Base-by-base conservation (phyloP, 805 yeast genomes). In the Dipodascus geniculatus region DNA sequence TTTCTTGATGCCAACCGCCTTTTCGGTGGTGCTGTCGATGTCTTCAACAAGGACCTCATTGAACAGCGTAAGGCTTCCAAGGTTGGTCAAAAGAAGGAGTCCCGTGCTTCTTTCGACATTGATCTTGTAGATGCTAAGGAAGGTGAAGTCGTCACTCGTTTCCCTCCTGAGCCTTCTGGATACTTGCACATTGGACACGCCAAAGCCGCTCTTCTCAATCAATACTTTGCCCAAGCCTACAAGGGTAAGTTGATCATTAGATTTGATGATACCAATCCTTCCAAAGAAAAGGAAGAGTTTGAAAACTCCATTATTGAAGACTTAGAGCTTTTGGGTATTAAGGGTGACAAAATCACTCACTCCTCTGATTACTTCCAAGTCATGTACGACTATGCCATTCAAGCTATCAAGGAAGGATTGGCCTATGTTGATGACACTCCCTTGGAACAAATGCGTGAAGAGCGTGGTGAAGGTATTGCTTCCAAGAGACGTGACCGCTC, bases 131-230 rank as follows among this genome's bases (percentile, higher is more conserved):
- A 82, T 68, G 99, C 99, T 55, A 82, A 79, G 64, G 82, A 85
- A 55, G 99, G 99, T 60, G 75, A 90, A 71, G 99, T 93, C 55
- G 98, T 95, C 53, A 95, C 99, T 53, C 85, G 99, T 74, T 93
- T 93, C 82, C 99, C 96, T 52, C 99, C 99, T 60, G 99, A 93
- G 75, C 99, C 99, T 56, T 87, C 96, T 73, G 99, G 99, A 74
- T 93, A 90, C 72, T 79, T 93, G 72, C 99, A 93, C 73, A 93
- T 93, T 72, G 99, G 99, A 62, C 99, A 93, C 68, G 99, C 96
- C 57, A 93, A 93, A 73, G 99, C 99, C 57, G 99, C 99, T 53
- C 77, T 93, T 55, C 79, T 93, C 68, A 93, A 93, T 75, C 93
- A 93, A 72, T 91, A 90, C 74, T 91, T 93, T 74, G 99, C 99